These are phyloP conservation scores for Colletotrichum sublineola DNA, from an alignment of 2,329 filamentous ascomycete genomes.

Conservation along the genomic window DNA sequence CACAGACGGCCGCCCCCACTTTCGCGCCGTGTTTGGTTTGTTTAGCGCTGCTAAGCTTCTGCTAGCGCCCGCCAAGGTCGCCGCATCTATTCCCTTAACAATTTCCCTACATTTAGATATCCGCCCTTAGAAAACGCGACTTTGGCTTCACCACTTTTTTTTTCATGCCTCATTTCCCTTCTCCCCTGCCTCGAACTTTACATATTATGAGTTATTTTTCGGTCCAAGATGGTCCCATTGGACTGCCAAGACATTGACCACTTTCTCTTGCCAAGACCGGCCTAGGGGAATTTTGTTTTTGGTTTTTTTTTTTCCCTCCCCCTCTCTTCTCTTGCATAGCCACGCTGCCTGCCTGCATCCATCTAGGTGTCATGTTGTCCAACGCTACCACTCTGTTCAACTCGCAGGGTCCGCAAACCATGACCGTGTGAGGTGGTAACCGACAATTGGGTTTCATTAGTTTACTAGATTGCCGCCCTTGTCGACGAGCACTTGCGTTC, in stretches of 20 bases:
- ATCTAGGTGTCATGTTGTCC: neutral
- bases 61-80: conserved; percentile 37
- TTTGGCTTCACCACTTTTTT: conserved; percentile 22
- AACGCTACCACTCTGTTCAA: neutral
- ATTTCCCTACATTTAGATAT: conserved; percentile 16
- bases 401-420: neutral
- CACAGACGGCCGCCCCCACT: neutral
- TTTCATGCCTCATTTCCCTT: neutral
- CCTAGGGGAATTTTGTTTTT: neutral
- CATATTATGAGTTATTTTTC: conserved; percentile 31
- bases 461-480: neutral
- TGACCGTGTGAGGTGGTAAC: neutral
- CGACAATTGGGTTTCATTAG: neutral
- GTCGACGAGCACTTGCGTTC: neutral
- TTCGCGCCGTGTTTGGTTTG: conserved; percentile 32
- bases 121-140: conserved; percentile 37
- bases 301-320: neutral
- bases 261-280: conserved; percentile 22
- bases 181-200: neutral
- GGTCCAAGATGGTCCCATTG: conserved; percentile 28
- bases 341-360: conserved; percentile 1
- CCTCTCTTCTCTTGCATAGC: conserved; percentile 4
- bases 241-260: conserved; percentile 35
- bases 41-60: conserved; percentile 42
- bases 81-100: conserved; percentile 38